phyloP scores from a whole-genome alignment of 2,329 filamentous ascomycete species.

The Didymella keratinophila region DNA sequence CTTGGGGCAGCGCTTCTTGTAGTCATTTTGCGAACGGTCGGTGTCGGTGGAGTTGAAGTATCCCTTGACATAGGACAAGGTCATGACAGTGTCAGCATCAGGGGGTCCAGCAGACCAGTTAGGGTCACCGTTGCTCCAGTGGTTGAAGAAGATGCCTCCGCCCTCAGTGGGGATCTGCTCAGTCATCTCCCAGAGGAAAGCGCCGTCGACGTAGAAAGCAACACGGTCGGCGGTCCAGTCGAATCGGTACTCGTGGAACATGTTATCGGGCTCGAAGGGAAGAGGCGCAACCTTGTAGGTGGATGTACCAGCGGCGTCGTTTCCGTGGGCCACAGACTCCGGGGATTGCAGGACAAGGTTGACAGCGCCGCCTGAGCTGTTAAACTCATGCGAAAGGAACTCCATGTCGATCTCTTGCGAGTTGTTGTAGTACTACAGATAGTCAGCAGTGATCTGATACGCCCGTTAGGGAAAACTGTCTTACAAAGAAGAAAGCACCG shows the following conservation, averaged over 20 bases:
- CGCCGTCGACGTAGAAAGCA: constrained; percentile 73
- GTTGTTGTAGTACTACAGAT: constrained; percentile 74
- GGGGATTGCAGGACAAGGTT: constrained; percentile 80
- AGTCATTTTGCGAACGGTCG: constrained; percentile 37
- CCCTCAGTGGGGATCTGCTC: constrained; percentile 65
- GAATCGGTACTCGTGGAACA: constrained; percentile 81
- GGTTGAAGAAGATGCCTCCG: constrained; percentile 74
- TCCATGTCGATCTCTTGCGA: constrained; percentile 84
- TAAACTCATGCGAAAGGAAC: constrained; percentile 73
- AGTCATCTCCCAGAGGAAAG: constrained; percentile 64
- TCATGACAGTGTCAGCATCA: constrained; percentile 65
- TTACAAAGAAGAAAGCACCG: constrained; percentile 80
- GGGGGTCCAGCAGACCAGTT: constrained; percentile 78
- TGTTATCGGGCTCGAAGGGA: constrained; percentile 69
- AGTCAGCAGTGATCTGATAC: constrained; percentile 19
- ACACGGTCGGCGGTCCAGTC: constrained; percentile 72
- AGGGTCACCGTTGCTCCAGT: constrained; percentile 79
- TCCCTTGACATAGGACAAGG: constrained; percentile 74
- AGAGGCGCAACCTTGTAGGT: constrained; percentile 67
- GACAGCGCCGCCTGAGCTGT: constrained; percentile 65
- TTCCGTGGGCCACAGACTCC: constrained; percentile 65
- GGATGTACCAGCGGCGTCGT: constrained; percentile 67
- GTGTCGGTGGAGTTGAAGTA: constrained; percentile 76
- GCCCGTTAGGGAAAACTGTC: constrained; percentile 16
- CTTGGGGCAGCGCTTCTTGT: constrained; percentile 43